Evolutionary conservation across 148 eudicot genomes (phyloP), one percentile per base, ranked within the genome.

Genomic region (Cornus florida): DNA sequence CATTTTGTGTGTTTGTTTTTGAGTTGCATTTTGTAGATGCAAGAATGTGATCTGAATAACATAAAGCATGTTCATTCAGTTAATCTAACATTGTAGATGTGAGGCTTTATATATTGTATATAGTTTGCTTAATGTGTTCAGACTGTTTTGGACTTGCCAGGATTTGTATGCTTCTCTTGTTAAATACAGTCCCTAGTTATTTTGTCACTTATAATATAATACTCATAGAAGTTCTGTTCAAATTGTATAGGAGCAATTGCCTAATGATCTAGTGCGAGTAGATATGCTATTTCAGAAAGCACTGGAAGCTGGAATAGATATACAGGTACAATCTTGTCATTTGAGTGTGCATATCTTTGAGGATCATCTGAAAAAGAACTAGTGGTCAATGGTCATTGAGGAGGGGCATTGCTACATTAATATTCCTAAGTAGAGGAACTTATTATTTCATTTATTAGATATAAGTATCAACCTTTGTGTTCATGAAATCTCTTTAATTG

Each of bases 261-360:
- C 98, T 14, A 86, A 87, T 85, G 99, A 94, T 85, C 75, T 94
- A 77, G 87, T 77, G 57, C 87, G 99, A 74, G 99, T 97, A 19
- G 90, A 94, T 86, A 80, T 76, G 84, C 83, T 97, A 62, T 97
- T 97, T 69, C 89, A 85, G 31, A 90, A 90, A 81, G 95, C 98
- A 71, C 65, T 82, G 46, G 90, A 92, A 82, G 90, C 88, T 80
- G 98, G 99, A 79, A 89, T 97, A 69, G 75, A 79, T 80, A 97
- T 97, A 89, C 89, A 90, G 97, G 99, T 97, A 91, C 74, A 65
- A 80, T 80, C 71, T 73, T 53, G 43, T 32, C 48, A 71, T 50
- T 50, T 33, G 74, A 16, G 43, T 67, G 8, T 65, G 68, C 11
- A n/a, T 28, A 75, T 32, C 14, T 72, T 72, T 72, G 60, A 72